Conservation (phyloP, 495 filamentous ascomycete species). For the Letharia columbiana region DNA sequence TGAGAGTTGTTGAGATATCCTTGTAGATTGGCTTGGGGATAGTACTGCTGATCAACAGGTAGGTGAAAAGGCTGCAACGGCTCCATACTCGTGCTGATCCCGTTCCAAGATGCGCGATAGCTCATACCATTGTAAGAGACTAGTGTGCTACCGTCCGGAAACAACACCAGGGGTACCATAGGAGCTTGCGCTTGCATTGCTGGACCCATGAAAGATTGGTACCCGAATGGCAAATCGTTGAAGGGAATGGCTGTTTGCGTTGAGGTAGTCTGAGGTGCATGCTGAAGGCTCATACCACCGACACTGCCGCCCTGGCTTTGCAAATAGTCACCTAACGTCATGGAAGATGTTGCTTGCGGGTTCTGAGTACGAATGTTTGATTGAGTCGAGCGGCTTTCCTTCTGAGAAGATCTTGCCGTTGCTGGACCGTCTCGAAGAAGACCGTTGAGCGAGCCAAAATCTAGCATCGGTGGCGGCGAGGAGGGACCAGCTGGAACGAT, state of each 20-base stretch:
- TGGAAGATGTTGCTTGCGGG: background rate
- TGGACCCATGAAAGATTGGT: conserved; percentile 8
- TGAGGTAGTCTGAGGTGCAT: background rate
- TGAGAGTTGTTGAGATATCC: background rate
- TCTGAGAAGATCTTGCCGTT: conserved; percentile 3
- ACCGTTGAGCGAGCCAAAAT: conserved; percentile 23
- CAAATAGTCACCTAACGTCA: background rate
- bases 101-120: conserved; percentile 24
- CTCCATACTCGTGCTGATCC: conserved; percentile 16
- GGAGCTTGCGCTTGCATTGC: conserved; percentile 9
- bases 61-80: conserved; percentile 10
- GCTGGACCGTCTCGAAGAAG: conserved; percentile 9
- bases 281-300: background rate
- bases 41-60: conserved; percentile 1
- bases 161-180: conserved; percentile 10
- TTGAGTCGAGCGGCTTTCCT: background rate
- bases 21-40: conserved; percentile 2
- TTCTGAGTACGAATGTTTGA: conserved; percentile 1
- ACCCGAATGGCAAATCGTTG: background rate
- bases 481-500: conserved; percentile 45
- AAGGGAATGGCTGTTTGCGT: background rate
- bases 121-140: conserved; percentile 20
- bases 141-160: conserved; percentile 20
- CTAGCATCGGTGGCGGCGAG: conserved; percentile 31
- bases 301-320: background rate